Evolutionary conservation across 192 early-diverging fungal genomes (phyloP), one percentile per base, ranked within the genome.

Genomic region (Glomus cerebriforme): DNA sequence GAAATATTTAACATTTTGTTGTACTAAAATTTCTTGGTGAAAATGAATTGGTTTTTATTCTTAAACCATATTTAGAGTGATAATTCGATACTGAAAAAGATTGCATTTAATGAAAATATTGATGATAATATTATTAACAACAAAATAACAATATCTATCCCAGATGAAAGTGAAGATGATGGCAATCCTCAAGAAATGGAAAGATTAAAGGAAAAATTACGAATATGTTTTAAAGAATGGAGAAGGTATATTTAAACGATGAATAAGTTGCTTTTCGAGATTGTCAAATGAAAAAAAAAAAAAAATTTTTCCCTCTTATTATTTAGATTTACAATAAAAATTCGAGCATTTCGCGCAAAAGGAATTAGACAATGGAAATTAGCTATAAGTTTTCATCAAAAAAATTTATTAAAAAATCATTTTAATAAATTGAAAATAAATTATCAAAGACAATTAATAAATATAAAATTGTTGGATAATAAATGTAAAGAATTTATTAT

Each of bases 261-360:
- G 10, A 64, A 27, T 29, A 12, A 63, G 27, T 63, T 27, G 3
- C 7, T 63, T 12, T 27, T 27, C 10, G 4, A 27, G 27, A 29
- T 63, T 63, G 7, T 8, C 2, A 27, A 60, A 31, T 27, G 24
- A 64, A 64, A 31, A n/a, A n/a, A n/a, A n/a, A n/a, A n/a, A n/a
- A n/a, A n/a, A n/a, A n/a, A n/a, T n/a, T n/a, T n/a, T 22, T 62
- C n/a, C 10, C 12, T 12, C 29, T 22, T 54, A 10, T 29, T 49
- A 29, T 47, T 8, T 72, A 75, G 74, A 9, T 75, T n/a, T 75
- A 75, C 74, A n/a, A 24, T 15, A n/a, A 22, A 62, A 24, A 32
- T 75, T 26, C 54, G 74, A 35, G 10, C 26, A 26, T 43, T 27
- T 35, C 74, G 74, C 3, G 35, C 59, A 35, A 35, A 39, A 35